phyloP scores from a whole-genome alignment of 352 stramenopile genomes.

The Globisporangium acanthophoron region DNA sequence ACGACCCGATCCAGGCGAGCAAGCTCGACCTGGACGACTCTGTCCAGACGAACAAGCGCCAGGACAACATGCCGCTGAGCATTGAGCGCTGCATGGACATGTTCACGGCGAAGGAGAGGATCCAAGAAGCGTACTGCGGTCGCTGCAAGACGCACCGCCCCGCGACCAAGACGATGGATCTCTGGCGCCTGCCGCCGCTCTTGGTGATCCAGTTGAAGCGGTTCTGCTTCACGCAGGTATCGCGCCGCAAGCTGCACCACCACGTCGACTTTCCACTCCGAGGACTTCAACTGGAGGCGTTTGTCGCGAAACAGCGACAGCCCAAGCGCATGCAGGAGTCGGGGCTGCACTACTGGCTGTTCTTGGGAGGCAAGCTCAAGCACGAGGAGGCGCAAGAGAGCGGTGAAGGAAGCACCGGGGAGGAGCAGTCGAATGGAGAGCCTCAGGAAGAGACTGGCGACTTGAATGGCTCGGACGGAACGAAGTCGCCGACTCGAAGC shows the following conservation, averaged over 20 bases:
- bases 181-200: slow-evolving; percentile 96
- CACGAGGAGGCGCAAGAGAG: slow-evolving; percentile 1
- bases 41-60: slow-evolving; percentile 51
- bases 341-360: slow-evolving; percentile 63
- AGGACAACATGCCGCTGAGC: slow-evolving; percentile 79
- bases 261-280: slow-evolving; percentile 95
- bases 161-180: slow-evolving; percentile 94
- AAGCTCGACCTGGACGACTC: slow-evolving; percentile 70
- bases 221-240: slow-evolving; percentile 96
- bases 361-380: slow-evolving; percentile 70
- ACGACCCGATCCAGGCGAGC: slow-evolving; percentile 79
- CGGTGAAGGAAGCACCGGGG: neutral
- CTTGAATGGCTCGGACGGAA: neutral
- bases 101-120: slow-evolving; percentile 78
- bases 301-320: slow-evolving; percentile 61
- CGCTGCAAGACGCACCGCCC: slow-evolving; percentile 88
- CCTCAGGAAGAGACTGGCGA: neutral
- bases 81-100: slow-evolving; percentile 82
- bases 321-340: slow-evolving; percentile 36
- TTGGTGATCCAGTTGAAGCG: slow-evolving; percentile 99
- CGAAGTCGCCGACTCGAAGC: slow-evolving; percentile 3
- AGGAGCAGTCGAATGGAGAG: neutral
- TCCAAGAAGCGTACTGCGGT: slow-evolving; percentile 76
- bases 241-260: slow-evolving; percentile 93
- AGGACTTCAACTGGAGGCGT: slow-evolving; percentile 86